phyloP scores from a whole-genome alignment of 106 monocot genomes.

The Alisma plantagoaquatica region DNA sequence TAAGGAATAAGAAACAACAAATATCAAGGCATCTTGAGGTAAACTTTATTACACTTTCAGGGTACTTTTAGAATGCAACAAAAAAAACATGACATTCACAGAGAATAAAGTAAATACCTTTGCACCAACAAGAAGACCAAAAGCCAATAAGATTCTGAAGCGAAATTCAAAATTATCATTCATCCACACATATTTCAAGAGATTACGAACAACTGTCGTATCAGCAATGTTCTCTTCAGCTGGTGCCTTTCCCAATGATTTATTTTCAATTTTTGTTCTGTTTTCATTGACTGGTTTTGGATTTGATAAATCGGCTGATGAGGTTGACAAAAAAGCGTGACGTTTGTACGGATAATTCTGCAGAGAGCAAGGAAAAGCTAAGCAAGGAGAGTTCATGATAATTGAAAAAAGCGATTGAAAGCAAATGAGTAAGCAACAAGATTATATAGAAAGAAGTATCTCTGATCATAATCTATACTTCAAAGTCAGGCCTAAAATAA shows the following conservation, averaged over 20 bases:
- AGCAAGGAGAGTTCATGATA: too few relatives aligned
- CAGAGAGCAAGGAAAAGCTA: neutral
- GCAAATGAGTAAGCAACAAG: too few relatives aligned
- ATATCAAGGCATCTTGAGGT: neutral
- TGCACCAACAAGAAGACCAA: slow-evolving; percentile 80
- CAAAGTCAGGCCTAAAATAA: too few relatives aligned
- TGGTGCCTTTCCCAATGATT: slow-evolving; percentile 20
- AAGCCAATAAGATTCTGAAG: slow-evolving; percentile 48
- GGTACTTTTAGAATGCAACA: neutral
- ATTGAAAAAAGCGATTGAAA: too few relatives aligned
- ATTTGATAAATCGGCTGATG: slow-evolving; percentile 25
- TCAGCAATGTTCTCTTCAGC: slow-evolving; percentile 62
- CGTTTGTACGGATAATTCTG: slow-evolving; percentile 34
- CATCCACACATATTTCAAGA: slow-evolving; percentile 71
- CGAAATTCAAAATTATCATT: slow-evolving; percentile 79
- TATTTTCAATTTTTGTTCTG: slow-evolving; percentile 30
- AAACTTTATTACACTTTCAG: neutral
- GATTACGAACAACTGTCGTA: slow-evolving; percentile 44
- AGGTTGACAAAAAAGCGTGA: slow-evolving; percentile 59
- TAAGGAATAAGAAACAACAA: neutral
- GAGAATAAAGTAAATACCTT: slow-evolving; percentile 36
- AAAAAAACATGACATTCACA: neutral
- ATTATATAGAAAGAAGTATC: too few relatives aligned
- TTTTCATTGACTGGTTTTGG: neutral
- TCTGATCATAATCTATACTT: too few relatives aligned